Conservation (phyloP, 306 rosid genomes). For the Castanopsis chinensis region DNA sequence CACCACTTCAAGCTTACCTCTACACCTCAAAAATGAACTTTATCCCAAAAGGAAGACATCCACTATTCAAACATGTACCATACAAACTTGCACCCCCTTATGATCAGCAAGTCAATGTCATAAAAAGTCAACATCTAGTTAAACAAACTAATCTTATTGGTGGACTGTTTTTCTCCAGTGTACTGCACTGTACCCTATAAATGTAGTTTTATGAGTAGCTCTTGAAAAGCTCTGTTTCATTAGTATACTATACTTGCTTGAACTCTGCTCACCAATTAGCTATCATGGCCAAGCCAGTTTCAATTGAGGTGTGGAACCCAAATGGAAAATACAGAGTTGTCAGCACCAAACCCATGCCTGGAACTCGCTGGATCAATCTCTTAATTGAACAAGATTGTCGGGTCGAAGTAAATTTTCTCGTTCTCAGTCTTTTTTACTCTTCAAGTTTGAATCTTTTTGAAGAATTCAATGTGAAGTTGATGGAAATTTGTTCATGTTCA, state of each 20-base stretch:
- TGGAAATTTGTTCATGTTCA: constrained; percentile 16
- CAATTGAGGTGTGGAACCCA: constrained; percentile 92
- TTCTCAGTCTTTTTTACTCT: background rate
- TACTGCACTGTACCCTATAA: constrained; percentile 21
- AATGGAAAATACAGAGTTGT: constrained; percentile 92
- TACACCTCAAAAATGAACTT: constrained; percentile 22
- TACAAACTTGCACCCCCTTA: background rate
- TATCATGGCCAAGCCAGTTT: constrained; percentile 88
- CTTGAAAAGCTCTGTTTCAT: background rate
- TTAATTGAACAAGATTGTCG: constrained; percentile 87
- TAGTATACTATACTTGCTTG: background rate
- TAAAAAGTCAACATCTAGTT: constrained; percentile 4
- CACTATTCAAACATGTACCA: constrained; percentile 1
- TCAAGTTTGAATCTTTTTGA: background rate
- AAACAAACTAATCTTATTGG: background rate
- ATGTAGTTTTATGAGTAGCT: background rate
- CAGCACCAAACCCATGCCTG: constrained; percentile 98
- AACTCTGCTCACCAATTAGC: background rate
- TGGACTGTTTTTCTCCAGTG: background rate
- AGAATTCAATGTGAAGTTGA: background rate
- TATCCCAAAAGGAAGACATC: constrained; percentile 32
- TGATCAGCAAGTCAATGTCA: constrained; percentile 1
- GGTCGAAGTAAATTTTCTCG: constrained; percentile 65
- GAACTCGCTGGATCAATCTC: constrained; percentile 98
- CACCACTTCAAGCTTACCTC: constrained; percentile 19